These are phyloP conservation scores for Exidia glandulosa DNA, from an alignment of 768 basidiomycete species.

Conservation along the genomic window DNA sequence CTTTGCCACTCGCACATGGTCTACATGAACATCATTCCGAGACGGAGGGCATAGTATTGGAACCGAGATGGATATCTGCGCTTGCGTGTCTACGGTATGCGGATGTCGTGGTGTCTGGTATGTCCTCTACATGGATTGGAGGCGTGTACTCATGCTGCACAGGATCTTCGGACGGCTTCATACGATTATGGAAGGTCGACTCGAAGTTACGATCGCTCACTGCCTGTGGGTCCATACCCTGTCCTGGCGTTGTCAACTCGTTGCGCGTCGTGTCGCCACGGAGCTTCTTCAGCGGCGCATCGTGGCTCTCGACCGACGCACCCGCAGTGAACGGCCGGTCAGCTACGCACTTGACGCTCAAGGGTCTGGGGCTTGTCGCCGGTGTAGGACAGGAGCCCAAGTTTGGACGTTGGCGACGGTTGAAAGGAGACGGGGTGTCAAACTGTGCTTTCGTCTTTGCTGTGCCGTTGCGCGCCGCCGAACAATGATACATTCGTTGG, in stretches of 20 bases:
- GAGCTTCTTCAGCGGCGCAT: slow-evolving; percentile 29
- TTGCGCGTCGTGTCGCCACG: slow-evolving; percentile 64
- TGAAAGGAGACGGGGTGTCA: slow-evolving; percentile 57
- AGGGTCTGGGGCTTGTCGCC: slow-evolving; percentile 42
- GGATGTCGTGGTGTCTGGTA: slow-evolving; percentile 85
- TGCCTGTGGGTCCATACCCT: slow-evolving; percentile 49
- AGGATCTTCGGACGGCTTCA: slow-evolving; percentile 91
- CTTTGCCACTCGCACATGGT: slow-evolving; percentile 79
- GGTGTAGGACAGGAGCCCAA: slow-evolving; percentile 83
- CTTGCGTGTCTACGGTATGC: slow-evolving; percentile 77
- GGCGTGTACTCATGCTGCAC: neutral
- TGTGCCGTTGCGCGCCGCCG: slow-evolving; percentile 20
- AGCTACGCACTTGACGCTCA: neutral
- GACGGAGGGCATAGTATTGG: slow-evolving; percentile 61
- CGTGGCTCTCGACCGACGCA: slow-evolving; percentile 24
- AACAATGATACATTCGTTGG: neutral
- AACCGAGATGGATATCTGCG: slow-evolving; percentile 87
- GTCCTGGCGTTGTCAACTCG: slow-evolving; percentile 79
- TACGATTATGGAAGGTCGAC: slow-evolving; percentile 89
- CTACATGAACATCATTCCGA: slow-evolving; percentile 59
- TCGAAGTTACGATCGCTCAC: slow-evolving; percentile 66
- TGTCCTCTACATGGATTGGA: slow-evolving; percentile 9
- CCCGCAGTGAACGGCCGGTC: slow-evolving; percentile 2
- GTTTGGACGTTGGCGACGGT: slow-evolving; percentile 76
- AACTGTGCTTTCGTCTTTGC: slow-evolving; percentile 64